Evolutionary conservation across 371 early-diverging fungal species (phyloP).

Genomic region (Mucor lusitanicus): DNA sequence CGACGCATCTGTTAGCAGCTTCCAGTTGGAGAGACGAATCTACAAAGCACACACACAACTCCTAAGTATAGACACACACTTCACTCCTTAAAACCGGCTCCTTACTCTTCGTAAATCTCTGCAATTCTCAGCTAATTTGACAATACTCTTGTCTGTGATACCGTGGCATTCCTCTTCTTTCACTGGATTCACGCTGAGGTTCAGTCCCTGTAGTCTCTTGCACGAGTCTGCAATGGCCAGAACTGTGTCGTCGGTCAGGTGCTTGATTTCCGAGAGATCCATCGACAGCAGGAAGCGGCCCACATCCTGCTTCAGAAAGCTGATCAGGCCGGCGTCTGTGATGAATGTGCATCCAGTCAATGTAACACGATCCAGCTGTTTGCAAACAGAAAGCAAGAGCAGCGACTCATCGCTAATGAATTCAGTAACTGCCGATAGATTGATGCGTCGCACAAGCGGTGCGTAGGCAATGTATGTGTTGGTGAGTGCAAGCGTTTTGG

Average conservation of each 20-base stretch:
- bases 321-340: slow-evolving; percentile 47
- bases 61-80: not conserved
- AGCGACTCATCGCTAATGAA: slow-evolving; percentile 48
- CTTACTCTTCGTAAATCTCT: slow-evolving; percentile 45
- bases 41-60: slow-evolving; percentile 19
- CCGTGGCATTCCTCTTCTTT: slow-evolving; percentile 25
- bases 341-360: slow-evolving; percentile 54
- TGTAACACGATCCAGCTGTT: slow-evolving; percentile 62
- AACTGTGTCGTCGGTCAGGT: slow-evolving; percentile 39
- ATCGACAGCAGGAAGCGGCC: slow-evolving; percentile 38
- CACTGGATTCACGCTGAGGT: slow-evolving; percentile 42
- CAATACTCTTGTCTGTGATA: slow-evolving; percentile 43
- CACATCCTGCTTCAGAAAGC: slow-evolving; percentile 33
- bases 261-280: slow-evolving; percentile 44
- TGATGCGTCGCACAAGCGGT: slow-evolving; percentile 60
- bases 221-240: slow-evolving; percentile 40
- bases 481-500: slow-evolving; percentile 15
- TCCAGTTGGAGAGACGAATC: slow-evolving; percentile 65
- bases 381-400: slow-evolving; percentile 41
- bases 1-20: slow-evolving; percentile 50
- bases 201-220: slow-evolving; percentile 45
- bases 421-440: slow-evolving; percentile 53
- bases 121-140: slow-evolving; percentile 40
- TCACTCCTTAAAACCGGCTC: not conserved
- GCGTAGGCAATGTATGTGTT: slow-evolving; percentile 49